Percentiles rank a stretch among this genome's conserved stretches.
Conservation (phyloP, 352 stramenopile species). For the Globisporangium barbulae region DNA sequence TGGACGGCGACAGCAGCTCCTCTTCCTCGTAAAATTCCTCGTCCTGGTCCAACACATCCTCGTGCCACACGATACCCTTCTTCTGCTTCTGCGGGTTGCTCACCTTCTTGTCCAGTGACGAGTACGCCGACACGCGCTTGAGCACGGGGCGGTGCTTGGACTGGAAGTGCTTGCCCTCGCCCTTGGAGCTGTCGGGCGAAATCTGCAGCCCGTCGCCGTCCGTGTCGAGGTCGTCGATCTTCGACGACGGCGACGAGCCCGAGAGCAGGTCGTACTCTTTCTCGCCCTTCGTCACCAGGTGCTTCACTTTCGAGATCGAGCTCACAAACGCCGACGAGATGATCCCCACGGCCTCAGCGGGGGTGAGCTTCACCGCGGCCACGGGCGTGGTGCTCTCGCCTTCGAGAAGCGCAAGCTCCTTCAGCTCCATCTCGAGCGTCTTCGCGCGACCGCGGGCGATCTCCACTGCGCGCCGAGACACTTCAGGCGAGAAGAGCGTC, state of each 20-base stretch:
- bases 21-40: slow-evolving; percentile 76
- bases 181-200: slow-evolving; percentile 58
- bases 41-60: slow-evolving; percentile 72
- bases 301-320: slow-evolving; percentile 59
- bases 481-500: slow-evolving; percentile 77
- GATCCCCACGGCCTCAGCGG: slow-evolving; percentile 54
- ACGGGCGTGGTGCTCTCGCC: slow-evolving; percentile 10
- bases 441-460: slow-evolving; percentile 77
- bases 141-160: slow-evolving; percentile 50
- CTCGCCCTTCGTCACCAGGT: slow-evolving; percentile 49
- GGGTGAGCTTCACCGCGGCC: slow-evolving; percentile 39
- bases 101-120: slow-evolving; percentile 40
- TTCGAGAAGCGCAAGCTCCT: slow-evolving; percentile 64
- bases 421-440: slow-evolving; percentile 66
- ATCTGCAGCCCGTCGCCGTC: slow-evolving; percentile 83
- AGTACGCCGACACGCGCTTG: slow-evolving; percentile 80
- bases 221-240: slow-evolving; percentile 71
- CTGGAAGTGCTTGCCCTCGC: slow-evolving; percentile 60
- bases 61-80: slow-evolving; percentile 64
- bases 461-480: slow-evolving; percentile 80
- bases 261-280: slow-evolving; percentile 77
- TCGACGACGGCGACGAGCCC: slow-evolving; percentile 38
- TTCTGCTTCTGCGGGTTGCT: slow-evolving; percentile 34
- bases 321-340: slow-evolving; percentile 58
- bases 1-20: slow-evolving; percentile 10